Evolutionary conservation across 805 yeast genomes (phyloP).

Genomic region (Maudiozyma saulgeensis): DNA sequence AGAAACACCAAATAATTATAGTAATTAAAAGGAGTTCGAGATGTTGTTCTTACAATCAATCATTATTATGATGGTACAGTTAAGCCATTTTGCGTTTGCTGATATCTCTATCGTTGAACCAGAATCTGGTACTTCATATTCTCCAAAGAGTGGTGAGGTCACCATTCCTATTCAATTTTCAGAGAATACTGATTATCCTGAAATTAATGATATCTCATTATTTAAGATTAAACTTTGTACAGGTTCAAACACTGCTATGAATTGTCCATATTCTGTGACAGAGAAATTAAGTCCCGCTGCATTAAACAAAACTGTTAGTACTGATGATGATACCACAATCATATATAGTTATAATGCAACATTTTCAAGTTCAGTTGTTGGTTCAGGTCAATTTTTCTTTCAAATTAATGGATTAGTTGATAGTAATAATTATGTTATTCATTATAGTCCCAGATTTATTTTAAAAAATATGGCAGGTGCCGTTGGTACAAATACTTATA

Average conservation of each 20-base stretch:
- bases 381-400: constrained; percentile 60
- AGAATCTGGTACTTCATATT: constrained; percentile 10
- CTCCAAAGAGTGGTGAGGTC: constrained; percentile 22
- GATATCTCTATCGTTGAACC: constrained; percentile 25
- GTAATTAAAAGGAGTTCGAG: too few relatives aligned
- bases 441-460: constrained; percentile 57
- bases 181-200: constrained; percentile 43
- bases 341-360: constrained; percentile 32
- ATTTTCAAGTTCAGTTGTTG: constrained; percentile 37
- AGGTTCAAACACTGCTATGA: constrained; percentile 47
- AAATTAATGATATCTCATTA: constrained; percentile 33
- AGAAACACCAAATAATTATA: too few relatives aligned
- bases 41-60: not conserved
- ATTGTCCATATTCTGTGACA: constrained; percentile 30
- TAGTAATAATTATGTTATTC: constrained; percentile 41
- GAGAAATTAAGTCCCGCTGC: constrained; percentile 23
- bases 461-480: constrained; percentile 69
- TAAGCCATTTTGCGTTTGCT: constrained; percentile 7
- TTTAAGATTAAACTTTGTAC: constrained; percentile 56
- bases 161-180: constrained; percentile 39
- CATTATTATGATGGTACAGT: not conserved
- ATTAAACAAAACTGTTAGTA: constrained; percentile 11
- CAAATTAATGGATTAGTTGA: constrained; percentile 48
- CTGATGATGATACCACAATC: constrained; percentile 12
- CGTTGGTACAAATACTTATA: constrained; percentile 36